These are phyloP conservation scores for Tetrahymena borealis DNA, from an alignment of 73 alveolate genomes.

Conservation along the genomic window DNA sequence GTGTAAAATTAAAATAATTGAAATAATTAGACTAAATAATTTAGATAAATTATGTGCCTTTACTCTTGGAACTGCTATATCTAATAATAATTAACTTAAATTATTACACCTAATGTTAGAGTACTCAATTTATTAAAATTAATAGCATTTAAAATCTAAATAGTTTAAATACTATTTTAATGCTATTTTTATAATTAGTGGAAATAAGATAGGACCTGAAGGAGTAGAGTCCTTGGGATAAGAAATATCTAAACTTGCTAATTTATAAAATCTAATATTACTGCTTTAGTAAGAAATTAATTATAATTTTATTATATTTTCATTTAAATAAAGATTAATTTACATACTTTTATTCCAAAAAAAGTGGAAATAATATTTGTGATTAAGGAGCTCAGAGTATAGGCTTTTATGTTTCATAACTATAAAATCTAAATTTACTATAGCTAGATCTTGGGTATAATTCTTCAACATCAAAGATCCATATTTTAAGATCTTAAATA, in stretches of 20 bases:
- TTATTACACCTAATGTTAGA: neutral
- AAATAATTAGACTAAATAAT: neutral
- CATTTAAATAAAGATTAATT: neutral
- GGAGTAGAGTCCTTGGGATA: neutral
- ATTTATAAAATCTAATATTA: neutral
- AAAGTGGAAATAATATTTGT: neutral
- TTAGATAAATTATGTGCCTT: neutral
- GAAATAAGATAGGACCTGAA: neutral
- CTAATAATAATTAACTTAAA: neutral
- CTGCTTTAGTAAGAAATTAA: neutral
- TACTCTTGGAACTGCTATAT: neutral
- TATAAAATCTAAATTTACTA: neutral
- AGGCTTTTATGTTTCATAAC: neutral
- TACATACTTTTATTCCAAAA: too few species aligned
- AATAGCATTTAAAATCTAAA: too few species aligned
- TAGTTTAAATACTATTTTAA: neutral
- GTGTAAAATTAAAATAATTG: neutral
- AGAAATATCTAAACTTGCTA: neutral
- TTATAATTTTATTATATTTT: neutral
- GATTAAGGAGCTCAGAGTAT: neutral
- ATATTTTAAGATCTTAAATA: neutral
- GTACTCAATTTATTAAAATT: too few species aligned
- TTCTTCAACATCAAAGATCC: neutral
- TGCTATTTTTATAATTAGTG: neutral
- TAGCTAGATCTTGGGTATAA: neutral